Evolutionary conservation across 495 filamentous ascomycete genomes (phyloP).

Genomic region (Halenospora varia): DNA sequence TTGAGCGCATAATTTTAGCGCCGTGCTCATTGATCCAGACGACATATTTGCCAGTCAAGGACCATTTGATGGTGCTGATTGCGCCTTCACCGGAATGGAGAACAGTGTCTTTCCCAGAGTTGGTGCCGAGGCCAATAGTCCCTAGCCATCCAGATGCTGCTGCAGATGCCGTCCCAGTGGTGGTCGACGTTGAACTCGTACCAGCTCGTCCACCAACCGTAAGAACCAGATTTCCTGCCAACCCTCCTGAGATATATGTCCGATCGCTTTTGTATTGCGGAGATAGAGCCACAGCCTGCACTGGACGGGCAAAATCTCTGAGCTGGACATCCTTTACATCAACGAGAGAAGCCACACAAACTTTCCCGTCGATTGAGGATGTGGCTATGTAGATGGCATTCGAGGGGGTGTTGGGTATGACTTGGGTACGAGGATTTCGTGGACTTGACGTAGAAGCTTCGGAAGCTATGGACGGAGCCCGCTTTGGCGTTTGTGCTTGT

Average conservation of each 20-base stretch:
- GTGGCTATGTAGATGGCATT: constrained; percentile 90
- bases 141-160: constrained; percentile 90
- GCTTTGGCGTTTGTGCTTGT: constrained; percentile 42
- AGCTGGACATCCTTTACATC: constrained; percentile 73
- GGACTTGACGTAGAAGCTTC: constrained; percentile 45
- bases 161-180: constrained; percentile 71
- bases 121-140: constrained; percentile 71
- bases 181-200: constrained; percentile 73
- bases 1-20: constrained; percentile 94
- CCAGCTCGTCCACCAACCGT: constrained; percentile 77
- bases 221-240: constrained; percentile 85
- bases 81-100: constrained; percentile 89
- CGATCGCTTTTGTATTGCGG: constrained; percentile 88
- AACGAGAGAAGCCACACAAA: constrained; percentile 80
- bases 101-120: constrained; percentile 79
- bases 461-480: constrained; percentile 41
- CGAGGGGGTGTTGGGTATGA: constrained; percentile 64
- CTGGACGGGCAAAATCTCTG: constrained; percentile 88
- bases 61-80: constrained; percentile 91
- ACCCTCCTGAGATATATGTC: constrained; percentile 83
- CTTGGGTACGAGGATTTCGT: constrained; percentile 42
- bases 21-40: constrained; percentile 95
- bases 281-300: constrained; percentile 85
- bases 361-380: constrained; percentile 91
- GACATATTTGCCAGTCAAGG: constrained; percentile 82